Conservation (phyloP, 305 asterid species). For the Fraxinus paxiana region DNA sequence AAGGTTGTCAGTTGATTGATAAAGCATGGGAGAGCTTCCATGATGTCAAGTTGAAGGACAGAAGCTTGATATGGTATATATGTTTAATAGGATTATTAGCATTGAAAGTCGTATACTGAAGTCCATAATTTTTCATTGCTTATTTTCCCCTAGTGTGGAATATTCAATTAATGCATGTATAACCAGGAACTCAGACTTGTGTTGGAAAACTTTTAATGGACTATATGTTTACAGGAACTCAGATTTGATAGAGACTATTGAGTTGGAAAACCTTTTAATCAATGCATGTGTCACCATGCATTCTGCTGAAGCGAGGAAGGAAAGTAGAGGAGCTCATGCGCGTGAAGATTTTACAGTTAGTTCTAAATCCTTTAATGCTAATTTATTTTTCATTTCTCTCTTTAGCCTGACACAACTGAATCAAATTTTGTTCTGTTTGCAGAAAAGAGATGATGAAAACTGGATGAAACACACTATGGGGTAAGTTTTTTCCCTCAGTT, state of each 20-base stretch:
- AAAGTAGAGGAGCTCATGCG: slow-evolving; percentile 99
- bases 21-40: slow-evolving; percentile 88
- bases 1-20: slow-evolving; percentile 88
- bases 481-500: slow-evolving; percentile 36
- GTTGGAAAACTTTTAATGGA: background rate
- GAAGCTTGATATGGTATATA: slow-evolving; percentile 84
- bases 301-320: slow-evolving; percentile 98
- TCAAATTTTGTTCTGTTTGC: slow-evolving; percentile 30
- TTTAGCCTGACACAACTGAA: slow-evolving; percentile 15
- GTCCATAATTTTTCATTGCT: slow-evolving; percentile 2
- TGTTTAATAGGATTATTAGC: slow-evolving; percentile 1
- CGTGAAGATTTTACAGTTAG: slow-evolving; percentile 96
- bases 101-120: slow-evolving; percentile 6
- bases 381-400: background rate
- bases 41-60: slow-evolving; percentile 78
- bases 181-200: background rate
- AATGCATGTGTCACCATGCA: slow-evolving; percentile 96
- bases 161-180: background rate
- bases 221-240: slow-evolving; percentile 58
- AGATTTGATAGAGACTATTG: slow-evolving; percentile 87
- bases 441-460: slow-evolving; percentile 85
- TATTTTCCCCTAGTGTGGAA: background rate
- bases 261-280: slow-evolving; percentile 87
- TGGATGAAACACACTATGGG: slow-evolving; percentile 94
- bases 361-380: slow-evolving; percentile 6